These are phyloP conservation scores for Trichoderma brevicompactum DNA, from an alignment of 2,329 filamentous ascomycete genomes.

Conservation along the genomic window DNA sequence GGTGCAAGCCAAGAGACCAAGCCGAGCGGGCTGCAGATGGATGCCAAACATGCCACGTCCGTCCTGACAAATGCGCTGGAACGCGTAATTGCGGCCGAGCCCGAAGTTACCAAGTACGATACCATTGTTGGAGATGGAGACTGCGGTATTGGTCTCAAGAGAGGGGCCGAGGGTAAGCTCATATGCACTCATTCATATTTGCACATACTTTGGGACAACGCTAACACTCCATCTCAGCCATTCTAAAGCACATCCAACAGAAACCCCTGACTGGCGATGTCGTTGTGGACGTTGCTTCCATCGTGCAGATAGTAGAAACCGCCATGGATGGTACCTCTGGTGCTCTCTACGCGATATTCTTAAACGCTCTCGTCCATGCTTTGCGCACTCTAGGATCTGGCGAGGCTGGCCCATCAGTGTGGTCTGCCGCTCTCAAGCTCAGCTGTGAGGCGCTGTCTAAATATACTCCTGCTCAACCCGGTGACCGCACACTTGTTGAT, in stretches of 20 bases:
- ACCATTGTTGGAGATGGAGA: constrained; percentile 90
- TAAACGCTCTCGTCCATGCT: constrained; percentile 78
- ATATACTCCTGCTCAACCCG: constrained; percentile 88
- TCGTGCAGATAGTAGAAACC: constrained; percentile 60
- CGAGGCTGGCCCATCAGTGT: constrained; percentile 47
- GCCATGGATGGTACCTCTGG: constrained; percentile 67
- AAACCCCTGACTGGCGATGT: constrained; percentile 55
- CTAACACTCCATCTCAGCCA: constrained; percentile 46
- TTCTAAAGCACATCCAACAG: constrained; percentile 55
- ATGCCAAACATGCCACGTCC: constrained; percentile 54
- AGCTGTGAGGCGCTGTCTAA: constrained; percentile 72
- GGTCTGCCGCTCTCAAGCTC: constrained; percentile 70
- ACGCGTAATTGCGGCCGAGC: constrained; percentile 67
- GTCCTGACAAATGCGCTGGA: constrained; percentile 63
- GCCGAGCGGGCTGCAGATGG: constrained; percentile 56
- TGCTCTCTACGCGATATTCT: constrained; percentile 76
- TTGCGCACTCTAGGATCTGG: constrained; percentile 51
- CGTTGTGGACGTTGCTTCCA: constrained; percentile 56
- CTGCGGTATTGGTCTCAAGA: constrained; percentile 83
- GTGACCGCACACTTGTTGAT: constrained; percentile 89
- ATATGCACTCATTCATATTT: neutral
- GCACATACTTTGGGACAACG: neutral
- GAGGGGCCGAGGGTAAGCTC: constrained; percentile 74
- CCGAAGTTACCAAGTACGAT: constrained; percentile 73
- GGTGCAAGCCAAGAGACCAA: constrained; percentile 42